Base-by-base conservation (phyloP, 2,329 filamentous ascomycete species). In the Aspergillus pseudonomiae region DNA sequence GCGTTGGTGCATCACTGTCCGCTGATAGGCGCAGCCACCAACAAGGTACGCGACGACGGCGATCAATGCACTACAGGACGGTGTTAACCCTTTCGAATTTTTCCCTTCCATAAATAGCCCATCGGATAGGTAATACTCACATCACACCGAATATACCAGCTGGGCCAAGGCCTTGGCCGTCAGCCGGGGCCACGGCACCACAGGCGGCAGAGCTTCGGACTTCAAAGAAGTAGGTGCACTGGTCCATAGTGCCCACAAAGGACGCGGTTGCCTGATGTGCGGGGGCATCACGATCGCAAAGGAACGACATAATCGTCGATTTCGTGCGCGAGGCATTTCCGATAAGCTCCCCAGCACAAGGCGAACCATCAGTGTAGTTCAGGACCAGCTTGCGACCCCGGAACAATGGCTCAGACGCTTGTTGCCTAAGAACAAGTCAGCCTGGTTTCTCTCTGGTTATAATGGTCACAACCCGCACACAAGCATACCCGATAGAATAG, bases 181-280 rank as follows among this genome's bases (percentile, higher is more conserved):
- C 84, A 55, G 83, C 83, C 11, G 81, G 80, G 61, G 87, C 85
- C 30, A 88, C 83, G 82, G 82, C 94, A 79, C 80, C 92, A 84
- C 95, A 99, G 12, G 94, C 94, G 69, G 93, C 91, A 53, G 87
- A 85, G 28, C 92, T 95, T 68, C 94, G 91, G 57, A 94, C 90
- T 77, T 98, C 94, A 81, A 99, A 99, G 79, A 96, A 91, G 80
- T 98, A 99, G 34, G 92, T 88, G 83, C 95, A 99, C 64, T 96
- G 90, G 75, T 98, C 94, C 46, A 92, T 90, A 65, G 94, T 90
- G 63, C 91, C 92, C 63, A 98, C 90, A 76, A 97, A 99, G 24
- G 92, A 93, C 43, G 95, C 84, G 5, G 86, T 85, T 4, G 93
- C 89, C 46, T 86, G 84, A 5, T 87, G 86, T 34, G 84, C 85